Percentiles rank a stretch among this genome's conserved stretches.
phyloP scores from a whole-genome alignment of 805 yeast genomes.

The Suhomyces pyralidae region DNA sequence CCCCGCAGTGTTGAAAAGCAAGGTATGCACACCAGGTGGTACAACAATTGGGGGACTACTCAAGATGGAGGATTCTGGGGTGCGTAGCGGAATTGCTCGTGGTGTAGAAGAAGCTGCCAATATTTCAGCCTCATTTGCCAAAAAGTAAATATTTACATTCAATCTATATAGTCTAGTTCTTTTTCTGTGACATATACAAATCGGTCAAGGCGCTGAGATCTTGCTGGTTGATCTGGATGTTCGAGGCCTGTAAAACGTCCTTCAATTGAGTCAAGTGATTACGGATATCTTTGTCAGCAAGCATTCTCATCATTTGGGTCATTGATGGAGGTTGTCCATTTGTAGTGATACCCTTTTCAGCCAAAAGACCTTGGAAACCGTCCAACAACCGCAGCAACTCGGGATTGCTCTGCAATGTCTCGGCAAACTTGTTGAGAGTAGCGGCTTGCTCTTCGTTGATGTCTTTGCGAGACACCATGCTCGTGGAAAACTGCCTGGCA shows the following conservation, averaged over 20 bases:
- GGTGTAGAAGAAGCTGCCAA: conserved; percentile 92
- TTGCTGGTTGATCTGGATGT: conserved; percentile 28
- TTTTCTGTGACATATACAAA: conserved; percentile 13
- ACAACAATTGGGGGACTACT: conserved; percentile 94
- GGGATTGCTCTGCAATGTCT: conserved; percentile 19
- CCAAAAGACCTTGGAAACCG: conserved; percentile 30
- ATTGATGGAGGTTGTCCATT: conserved; percentile 33
- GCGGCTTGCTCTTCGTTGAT: conserved; percentile 7
- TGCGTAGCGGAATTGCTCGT: conserved; percentile 81
- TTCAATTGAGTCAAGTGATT: conserved; percentile 26
- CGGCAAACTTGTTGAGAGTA: conserved; percentile 9
- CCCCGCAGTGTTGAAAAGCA: conserved; percentile 83
- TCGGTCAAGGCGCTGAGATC: conserved; percentile 32
- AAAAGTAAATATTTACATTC: conserved; percentile 20
- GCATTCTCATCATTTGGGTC: conserved; percentile 34
- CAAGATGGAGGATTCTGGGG: conserved; percentile 87
- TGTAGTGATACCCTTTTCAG: conserved; percentile 30
- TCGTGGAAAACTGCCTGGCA: conserved; percentile 1
- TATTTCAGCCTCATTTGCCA: conserved; percentile 56
- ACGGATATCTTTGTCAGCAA: conserved; percentile 36
- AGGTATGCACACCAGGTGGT: conserved; percentile 96
- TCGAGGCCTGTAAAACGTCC: conserved; percentile 29
- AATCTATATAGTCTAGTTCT: conserved; percentile 2
- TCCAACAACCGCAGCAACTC: conserved; percentile 27
- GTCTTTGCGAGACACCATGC: not conserved